These are phyloP conservation scores for Gossypium schwendimanii DNA, from an alignment of 441 rosid genomes.

Conservation along the genomic window DNA sequence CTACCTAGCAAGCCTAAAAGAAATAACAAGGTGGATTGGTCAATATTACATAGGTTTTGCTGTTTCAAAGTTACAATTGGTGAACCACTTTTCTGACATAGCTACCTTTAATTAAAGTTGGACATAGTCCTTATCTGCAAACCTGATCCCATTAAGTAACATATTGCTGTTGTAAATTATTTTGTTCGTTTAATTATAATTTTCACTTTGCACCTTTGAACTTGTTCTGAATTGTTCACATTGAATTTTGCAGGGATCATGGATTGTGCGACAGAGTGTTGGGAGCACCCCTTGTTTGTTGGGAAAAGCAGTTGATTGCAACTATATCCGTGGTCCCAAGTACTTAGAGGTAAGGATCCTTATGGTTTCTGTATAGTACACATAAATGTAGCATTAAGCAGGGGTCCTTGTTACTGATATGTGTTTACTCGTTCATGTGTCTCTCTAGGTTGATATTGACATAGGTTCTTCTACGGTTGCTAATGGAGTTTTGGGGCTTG, in stretches of 20 bases:
- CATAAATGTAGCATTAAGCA: not conserved
- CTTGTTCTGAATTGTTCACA: constrained; percentile 10
- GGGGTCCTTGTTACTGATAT: not conserved
- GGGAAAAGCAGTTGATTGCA: constrained; percentile 97
- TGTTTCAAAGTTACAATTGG: not conserved
- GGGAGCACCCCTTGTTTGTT: constrained; percentile 98
- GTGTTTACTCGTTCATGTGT: constrained; percentile 16
- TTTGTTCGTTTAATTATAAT: not conserved
- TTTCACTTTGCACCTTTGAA: not conserved
- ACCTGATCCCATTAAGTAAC: not conserved
- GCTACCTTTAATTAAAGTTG: not conserved
- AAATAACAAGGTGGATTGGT: not conserved
- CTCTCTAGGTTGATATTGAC: constrained; percentile 80
- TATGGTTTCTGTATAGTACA: not conserved
- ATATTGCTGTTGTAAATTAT: not conserved
- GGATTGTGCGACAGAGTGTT: constrained; percentile 98
- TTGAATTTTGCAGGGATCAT: constrained; percentile 65
- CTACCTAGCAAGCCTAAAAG: not conserved
- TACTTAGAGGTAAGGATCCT: constrained; percentile 62
- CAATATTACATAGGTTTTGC: not conserved
- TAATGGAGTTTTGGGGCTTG: constrained; percentile 96
- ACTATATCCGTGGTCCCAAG: constrained; percentile 72
- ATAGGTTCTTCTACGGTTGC: constrained; percentile 98
- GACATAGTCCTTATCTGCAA: not conserved
- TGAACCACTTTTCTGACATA: not conserved